Base-by-base conservation (phyloP, 2,329 filamentous ascomycete genomes). In the Cladosporium sp. region DNA sequence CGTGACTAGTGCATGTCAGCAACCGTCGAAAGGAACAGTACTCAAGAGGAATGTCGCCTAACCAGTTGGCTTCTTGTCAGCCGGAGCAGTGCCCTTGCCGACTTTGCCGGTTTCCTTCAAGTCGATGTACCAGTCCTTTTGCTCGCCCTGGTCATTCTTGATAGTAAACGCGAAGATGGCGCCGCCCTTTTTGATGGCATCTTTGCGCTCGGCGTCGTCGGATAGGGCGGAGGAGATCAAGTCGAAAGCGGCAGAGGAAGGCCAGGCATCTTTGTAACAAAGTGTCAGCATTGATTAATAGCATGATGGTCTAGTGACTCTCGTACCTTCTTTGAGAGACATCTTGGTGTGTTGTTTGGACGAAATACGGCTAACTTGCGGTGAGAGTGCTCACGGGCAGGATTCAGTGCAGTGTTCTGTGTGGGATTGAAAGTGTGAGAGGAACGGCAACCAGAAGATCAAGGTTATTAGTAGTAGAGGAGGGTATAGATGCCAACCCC, bases 91-190 rank as follows among this genome's bases (percentile, higher is more conserved):
- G 50, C 93, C 93, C 66, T 86, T 85, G 62, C 80, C 86, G 36
- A 95, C 91, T 50, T 79, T 79, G 56, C 93, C 93, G 55, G 84
- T 86, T 64, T 94, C 80, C 79, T 96, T 96, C 55, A 98, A 82
- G 69, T 98, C 93, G 61, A 98, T 88, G 75, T 94, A 82, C 93
- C 93, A 98, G 73, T 82, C 86, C 64, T 88, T 83, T 52, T 83
- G 84, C 69, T 91, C 81, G 62, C 88, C 89, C 19, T 78, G 78
- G 52, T 76, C 71, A 79, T 98, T 98, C 79, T 95, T 97, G 59
- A 98, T 77, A 49, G 82, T 89, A 74, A 98, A 97, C 54, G 85
- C 85, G 69, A 95, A 96, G 69, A 97, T 77, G 54, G 86, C 89
- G 63, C 85, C 85, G 66, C 84, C 92, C 67, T 89, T 83, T 73